Conservation (phyloP, 768 basidiomycete species). For the Lactarius vividus region DNA sequence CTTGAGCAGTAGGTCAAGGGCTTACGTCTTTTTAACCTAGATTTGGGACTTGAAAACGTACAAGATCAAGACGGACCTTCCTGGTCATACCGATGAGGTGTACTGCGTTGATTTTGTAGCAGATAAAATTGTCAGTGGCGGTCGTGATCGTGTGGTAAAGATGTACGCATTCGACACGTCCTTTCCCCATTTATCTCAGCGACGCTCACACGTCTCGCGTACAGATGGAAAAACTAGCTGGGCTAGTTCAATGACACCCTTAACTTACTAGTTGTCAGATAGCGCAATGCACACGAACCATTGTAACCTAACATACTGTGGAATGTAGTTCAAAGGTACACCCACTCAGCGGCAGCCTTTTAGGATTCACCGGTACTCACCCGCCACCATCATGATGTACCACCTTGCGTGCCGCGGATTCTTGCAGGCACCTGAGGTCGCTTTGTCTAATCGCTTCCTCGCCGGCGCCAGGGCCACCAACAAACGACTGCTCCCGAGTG, state of each 20-base stretch:
- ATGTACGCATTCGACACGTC: conserved; percentile 57
- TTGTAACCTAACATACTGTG: not conserved
- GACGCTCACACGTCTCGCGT: not conserved
- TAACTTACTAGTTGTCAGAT: not conserved
- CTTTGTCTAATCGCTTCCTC: not conserved
- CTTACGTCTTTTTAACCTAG: conserved; percentile 39
- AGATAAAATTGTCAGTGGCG: conserved; percentile 99
- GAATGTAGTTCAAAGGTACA: not conserved
- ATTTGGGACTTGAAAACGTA: conserved; percentile 97
- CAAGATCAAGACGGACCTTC: conserved; percentile 91
- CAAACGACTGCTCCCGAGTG: not conserved
- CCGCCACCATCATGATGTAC: not conserved
- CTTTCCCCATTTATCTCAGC: not conserved
- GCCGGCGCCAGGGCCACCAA: not conserved
- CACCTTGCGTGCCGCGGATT: not conserved
- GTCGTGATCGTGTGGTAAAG: conserved; percentile 85
- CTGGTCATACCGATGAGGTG: conserved; percentile 96
- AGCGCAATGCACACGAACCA: not conserved
- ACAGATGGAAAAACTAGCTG: conserved; percentile 27
- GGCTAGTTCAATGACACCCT: not conserved
- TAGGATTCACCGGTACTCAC: not conserved
- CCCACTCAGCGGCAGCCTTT: not conserved
- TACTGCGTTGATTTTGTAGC: conserved; percentile 99
- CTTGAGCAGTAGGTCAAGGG: not conserved
- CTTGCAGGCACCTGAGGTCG: not conserved